Evolutionary conservation across 805 yeast species (phyloP).

Genomic region (Saccharomycopsis sp.): DNA sequence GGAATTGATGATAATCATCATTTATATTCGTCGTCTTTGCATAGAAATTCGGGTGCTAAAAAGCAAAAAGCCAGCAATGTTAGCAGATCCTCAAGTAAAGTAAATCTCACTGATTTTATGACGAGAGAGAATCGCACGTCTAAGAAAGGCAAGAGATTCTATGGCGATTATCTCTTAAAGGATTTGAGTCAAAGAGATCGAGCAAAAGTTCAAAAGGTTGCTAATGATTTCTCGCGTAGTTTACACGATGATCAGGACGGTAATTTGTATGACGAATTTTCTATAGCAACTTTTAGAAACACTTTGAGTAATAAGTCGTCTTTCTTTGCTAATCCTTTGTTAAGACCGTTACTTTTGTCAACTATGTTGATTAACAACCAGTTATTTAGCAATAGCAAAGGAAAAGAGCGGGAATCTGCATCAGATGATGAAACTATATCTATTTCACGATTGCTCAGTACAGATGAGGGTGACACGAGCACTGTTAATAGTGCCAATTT

Average conservation of each 20-base stretch:
- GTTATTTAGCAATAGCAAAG: neutral
- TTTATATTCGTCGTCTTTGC: constrained; percentile 6
- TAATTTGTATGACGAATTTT: neutral
- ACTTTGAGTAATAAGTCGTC: constrained; percentile 2
- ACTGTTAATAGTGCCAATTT: neutral
- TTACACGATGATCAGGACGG: neutral
- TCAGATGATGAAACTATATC: neutral
- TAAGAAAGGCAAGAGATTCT: constrained; percentile 10
- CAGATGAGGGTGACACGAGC: neutral
- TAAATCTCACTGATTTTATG: neutral
- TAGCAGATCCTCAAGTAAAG: neutral
- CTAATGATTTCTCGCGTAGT: constrained; percentile 5
- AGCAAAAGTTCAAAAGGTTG: constrained; percentile 8
- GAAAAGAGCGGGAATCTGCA: neutral
- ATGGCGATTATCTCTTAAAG: constrained; percentile 17
- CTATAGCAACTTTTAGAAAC: neutral
- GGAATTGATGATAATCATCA: constrained; percentile 15
- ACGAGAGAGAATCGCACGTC: neutral
- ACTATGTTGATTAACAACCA: constrained; percentile 4
- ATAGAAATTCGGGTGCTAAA: neutral
- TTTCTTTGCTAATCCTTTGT: neutral
- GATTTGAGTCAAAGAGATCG: constrained; percentile 9
- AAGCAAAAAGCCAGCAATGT: neutral
- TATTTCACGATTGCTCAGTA: neutral
- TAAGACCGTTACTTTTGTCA: constrained; percentile 7